Base-by-base conservation (phyloP, 2,329 filamentous ascomycete genomes). In the Ceratocystis lukuohia region DNA sequence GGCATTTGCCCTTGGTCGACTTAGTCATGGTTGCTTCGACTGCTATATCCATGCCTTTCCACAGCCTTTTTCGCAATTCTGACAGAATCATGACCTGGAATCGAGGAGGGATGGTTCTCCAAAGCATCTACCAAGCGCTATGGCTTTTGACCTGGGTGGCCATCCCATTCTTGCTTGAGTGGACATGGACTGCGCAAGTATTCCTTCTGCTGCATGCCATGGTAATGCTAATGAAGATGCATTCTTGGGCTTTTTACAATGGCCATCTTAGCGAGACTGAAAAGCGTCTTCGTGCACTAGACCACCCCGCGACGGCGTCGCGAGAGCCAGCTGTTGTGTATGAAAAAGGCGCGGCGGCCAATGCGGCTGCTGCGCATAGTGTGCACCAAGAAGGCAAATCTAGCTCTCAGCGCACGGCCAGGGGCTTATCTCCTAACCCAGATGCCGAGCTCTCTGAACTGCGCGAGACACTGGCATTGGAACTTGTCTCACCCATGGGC, bases 191-290 rank as follows among this genome's bases (percentile, higher is more conserved):
- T 0, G 87, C 93, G 2, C 94, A 97, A 73, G 94, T 99, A 48
- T 99, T 95, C 75, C 84, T 99, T 71, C 88, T 92, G 10, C 80
- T 99, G 44, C 94, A 99, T 76, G 88, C 91, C 56, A 85, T 99
- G 76, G 88, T 90, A 6, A 81, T 99, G 22, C 85, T 96, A 63
- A 99, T 99, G 94, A 99, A 99, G 80, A 94, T 97, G 85, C 94
- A 99, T 75, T 96, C 92, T 5, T 99, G 96, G 73, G 89, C 91
- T 28, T 99, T 97, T 75, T 99, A 99, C 79, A 97, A 96, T 72
- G 94, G 94, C 10, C 94, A 99, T 75, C 80, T 99, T 17, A 89
- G 88, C 70, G 90, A 94, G 74, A 95, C 91, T 0, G 84, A 95
- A 74, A 86, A 88, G 73, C 87, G 91, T 10, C 80, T 99, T 12